Conservation (phyloP, 2,329 filamentous ascomycete genomes). For the Fusarium mangiferae region DNA sequence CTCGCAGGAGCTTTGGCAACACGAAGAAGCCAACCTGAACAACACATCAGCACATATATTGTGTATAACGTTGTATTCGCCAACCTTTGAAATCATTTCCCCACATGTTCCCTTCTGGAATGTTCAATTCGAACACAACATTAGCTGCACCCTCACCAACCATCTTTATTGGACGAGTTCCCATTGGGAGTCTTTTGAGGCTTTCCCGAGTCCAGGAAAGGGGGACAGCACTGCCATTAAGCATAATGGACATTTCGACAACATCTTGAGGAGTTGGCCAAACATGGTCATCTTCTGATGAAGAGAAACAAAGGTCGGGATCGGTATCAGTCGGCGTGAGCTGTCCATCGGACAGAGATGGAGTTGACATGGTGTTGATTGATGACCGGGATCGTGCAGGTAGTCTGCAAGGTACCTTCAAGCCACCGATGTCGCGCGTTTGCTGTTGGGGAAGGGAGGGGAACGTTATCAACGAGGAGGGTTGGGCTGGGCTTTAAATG, state of each 20-base stretch:
- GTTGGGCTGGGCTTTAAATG: slow-evolving; percentile 15
- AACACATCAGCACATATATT: slow-evolving; percentile 27
- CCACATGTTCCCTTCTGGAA: slow-evolving; percentile 49
- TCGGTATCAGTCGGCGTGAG: slow-evolving; percentile 43
- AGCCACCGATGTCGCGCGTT: slow-evolving; percentile 43
- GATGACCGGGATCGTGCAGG: slow-evolving; percentile 41
- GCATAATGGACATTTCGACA: slow-evolving; percentile 44
- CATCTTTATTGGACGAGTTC: slow-evolving; percentile 52
- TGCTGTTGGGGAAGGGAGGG: slow-evolving; percentile 15
- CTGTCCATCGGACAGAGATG: slow-evolving; percentile 44
- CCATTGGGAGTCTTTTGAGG: slow-evolving; percentile 49
- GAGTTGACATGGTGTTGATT: slow-evolving; percentile 42
- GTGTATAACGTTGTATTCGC: slow-evolving; percentile 16
- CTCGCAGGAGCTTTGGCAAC: slow-evolving; percentile 52
- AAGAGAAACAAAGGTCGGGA: slow-evolving; percentile 39
- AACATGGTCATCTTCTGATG: slow-evolving; percentile 37
- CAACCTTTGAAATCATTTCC: slow-evolving; percentile 51
- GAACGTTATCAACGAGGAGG: slow-evolving; percentile 8
- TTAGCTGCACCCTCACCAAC: slow-evolving; percentile 81
- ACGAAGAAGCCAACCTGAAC: slow-evolving; percentile 50
- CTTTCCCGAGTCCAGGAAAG: slow-evolving; percentile 40
- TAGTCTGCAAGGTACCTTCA: slow-evolving; percentile 42
- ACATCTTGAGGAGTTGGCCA: slow-evolving; percentile 44
- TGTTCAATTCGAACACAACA: slow-evolving; percentile 72
- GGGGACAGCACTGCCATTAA: slow-evolving; percentile 38